Conservation (phyloP, 116 monocot genomes). For the Posidonia oceanica region DNA sequence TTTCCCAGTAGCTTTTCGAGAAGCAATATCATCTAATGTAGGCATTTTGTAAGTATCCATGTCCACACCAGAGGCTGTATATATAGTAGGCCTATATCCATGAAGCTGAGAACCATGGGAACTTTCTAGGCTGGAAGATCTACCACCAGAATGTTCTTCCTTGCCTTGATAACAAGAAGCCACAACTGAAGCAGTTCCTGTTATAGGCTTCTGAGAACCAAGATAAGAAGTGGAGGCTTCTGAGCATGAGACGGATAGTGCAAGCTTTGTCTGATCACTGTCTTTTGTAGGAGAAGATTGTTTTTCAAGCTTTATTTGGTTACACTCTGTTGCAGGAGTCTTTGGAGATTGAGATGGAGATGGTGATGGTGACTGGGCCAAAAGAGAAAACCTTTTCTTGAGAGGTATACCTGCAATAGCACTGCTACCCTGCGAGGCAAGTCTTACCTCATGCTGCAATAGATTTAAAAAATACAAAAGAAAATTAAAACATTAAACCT, state of each 20-base stretch:
- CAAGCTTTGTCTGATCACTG: background rate
- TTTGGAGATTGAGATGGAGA: background rate
- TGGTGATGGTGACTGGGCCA: background rate
- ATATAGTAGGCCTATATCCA: background rate
- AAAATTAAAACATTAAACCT: background rate
- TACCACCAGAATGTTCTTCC: background rate
- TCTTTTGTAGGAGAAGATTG: background rate
- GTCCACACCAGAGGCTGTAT: background rate
- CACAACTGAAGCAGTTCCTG: background rate
- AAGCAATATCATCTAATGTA: background rate
- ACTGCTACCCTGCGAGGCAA: background rate
- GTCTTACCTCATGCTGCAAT: background rate
- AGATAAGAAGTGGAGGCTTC: background rate
- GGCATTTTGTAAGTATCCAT: background rate
- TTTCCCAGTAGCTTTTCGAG: background rate
- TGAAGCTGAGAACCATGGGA: background rate
- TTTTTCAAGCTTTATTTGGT: background rate
- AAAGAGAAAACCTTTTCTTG: conserved; percentile 7
- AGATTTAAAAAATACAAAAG: background rate
- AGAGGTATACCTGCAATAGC: conserved; percentile 1
- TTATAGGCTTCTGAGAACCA: background rate
- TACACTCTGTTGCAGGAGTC: background rate
- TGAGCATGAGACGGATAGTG: background rate
- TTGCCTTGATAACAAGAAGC: background rate
- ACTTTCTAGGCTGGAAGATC: background rate